These are phyloP conservation scores for Claviceps spartinae DNA, from an alignment of 2,329 filamentous ascomycete genomes.

Conservation along the genomic window DNA sequence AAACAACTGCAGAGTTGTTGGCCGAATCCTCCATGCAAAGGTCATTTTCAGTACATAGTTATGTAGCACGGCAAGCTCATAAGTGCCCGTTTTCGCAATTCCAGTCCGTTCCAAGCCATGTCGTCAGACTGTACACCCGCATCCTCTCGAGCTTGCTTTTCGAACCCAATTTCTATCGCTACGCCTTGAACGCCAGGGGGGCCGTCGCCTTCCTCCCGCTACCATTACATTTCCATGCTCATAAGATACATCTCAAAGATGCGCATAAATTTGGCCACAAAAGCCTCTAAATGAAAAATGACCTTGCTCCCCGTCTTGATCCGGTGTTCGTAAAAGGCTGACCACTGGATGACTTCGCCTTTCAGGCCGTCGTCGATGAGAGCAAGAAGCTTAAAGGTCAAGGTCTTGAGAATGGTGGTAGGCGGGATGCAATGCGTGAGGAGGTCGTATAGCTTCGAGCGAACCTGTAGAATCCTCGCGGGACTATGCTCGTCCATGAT, in stretches of 20 bases:
- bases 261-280: slow-evolving; percentile 97
- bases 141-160: neutral
- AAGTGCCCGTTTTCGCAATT: too few relatives aligned
- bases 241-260: slow-evolving; percentile 83
- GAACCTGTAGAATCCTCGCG: slow-evolving; percentile 70
- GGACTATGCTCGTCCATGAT: slow-evolving; percentile 92
- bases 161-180: neutral
- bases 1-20: too few relatives aligned
- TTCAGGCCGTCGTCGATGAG: slow-evolving; percentile 83
- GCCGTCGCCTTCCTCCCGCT: neutral
- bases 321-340: slow-evolving; percentile 92
- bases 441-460: slow-evolving; percentile 91
- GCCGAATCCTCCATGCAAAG: too few relatives aligned
- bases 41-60: too few relatives aligned
- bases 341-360: slow-evolving; percentile 87
- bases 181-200: neutral
- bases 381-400: slow-evolving; percentile 84
- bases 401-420: slow-evolving; percentile 83
- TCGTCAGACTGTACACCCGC: neutral
- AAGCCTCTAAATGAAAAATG: slow-evolving; percentile 95
- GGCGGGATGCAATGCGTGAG: slow-evolving; percentile 94
- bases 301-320: slow-evolving; percentile 87
- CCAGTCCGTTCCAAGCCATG: neutral
- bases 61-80: too few relatives aligned
- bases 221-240: slow-evolving; percentile 57